Evolutionary conservation across 2,329 filamentous ascomycete genomes (phyloP), one percentile per base, ranked within the genome.

Genomic region (Ascochyta viciae-villosae): DNA sequence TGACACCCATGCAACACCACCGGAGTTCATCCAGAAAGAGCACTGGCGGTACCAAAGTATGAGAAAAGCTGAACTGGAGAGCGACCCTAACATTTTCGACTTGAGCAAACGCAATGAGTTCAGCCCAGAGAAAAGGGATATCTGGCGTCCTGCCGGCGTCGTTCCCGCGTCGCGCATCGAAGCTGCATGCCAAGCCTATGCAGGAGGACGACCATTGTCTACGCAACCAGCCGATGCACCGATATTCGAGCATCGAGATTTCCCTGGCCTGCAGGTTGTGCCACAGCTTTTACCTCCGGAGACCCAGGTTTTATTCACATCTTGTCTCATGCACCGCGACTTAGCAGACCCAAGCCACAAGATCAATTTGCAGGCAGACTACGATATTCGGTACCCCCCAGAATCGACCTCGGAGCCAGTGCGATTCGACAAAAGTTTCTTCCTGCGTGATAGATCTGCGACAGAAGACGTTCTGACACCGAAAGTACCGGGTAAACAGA

Each of bases 281-380:
- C 92, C 93, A 10, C 83, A 84, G 22, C 79, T 98, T 8, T 77
- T 98, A 9, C 88, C 92, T 8, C 83, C 85, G n/a, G 72, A 80
- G 9, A 81, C 91, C 4, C 94, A 99, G 71, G 80, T 84, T 50
- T 78, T 82, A 26, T 82, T 98, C 6, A 83, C 97, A 1, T 86
- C 86, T 40, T 87, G 85, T 56, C 82, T 96, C 58, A 81, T 97
- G 51, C 91, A 96, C 75, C 83, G 85, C 52, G 91, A 96, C 74
- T 82, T 96, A 8, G 87, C 87, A 57, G 85, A 90, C 64, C 85
- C 87, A 3, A 75, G 79, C 10, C 92, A 98, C 73, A 85, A 90
- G 73, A 98, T 93, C 53, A 99, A 98, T 73, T 78, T 98, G 10
- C 90, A 96, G 74, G 79, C 92, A 4, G 90, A 95, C 75, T 91